Conservation (phyloP, 2,329 filamentous ascomycete species). For the Alternaria conjuncta region DNA sequence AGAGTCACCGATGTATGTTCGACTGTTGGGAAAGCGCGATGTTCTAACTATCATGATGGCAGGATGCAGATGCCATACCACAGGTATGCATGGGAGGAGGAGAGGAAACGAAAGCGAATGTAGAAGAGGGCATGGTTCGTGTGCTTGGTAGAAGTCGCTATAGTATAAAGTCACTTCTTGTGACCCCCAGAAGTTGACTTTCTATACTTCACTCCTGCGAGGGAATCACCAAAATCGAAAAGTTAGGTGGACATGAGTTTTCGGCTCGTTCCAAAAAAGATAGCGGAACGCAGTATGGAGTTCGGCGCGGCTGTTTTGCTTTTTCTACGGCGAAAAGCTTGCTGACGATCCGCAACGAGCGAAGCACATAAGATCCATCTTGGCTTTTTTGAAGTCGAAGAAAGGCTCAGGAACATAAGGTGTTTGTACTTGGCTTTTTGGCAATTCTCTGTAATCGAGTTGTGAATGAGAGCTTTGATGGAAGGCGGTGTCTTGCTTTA, state of each 20-base stretch:
- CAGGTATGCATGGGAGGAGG: fast-evolving
- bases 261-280: neutral
- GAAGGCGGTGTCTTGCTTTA: neutral
- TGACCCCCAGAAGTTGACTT: neutral
- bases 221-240: neutral
- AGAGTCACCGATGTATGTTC: neutral
- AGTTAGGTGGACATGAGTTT: neutral
- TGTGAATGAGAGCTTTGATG: neutral
- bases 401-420: neutral
- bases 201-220: neutral
- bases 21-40: neutral
- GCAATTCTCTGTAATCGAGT: neutral
- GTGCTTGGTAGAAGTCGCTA: neutral
- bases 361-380: neutral
- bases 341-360: neutral
- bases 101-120: neutral
- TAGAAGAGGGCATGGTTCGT: fast-evolving
- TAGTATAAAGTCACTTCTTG: neutral
- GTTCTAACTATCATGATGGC: neutral
- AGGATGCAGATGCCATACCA: fast-evolving
- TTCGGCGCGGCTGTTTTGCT: neutral
- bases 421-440: neutral
- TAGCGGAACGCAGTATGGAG: neutral
- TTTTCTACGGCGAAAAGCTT: neutral
- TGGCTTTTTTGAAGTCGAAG: neutral